Base-by-base conservation (phyloP, 192 early-diverging fungal genomes). In the Rhizophagus clarus region DNA sequence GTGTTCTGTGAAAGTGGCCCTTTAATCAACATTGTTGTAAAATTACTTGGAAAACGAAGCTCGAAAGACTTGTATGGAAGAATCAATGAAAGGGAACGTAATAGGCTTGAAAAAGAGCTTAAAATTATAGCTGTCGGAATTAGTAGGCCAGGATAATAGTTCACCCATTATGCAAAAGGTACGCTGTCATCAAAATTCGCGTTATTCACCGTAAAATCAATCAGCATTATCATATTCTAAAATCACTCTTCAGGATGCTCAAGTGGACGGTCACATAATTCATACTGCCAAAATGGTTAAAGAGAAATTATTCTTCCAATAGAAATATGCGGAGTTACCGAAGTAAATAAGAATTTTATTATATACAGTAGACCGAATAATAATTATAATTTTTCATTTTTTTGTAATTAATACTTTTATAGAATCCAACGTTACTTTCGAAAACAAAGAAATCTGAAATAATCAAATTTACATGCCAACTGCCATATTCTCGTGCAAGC, bases 361-460 rank as follows among this genome's bases (percentile, higher is more conserved):
- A n/a, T n/a, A n/a, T n/a, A n/a, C n/a, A n/a, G n/a, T n/a, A n/a
- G n/a, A n/a, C n/a, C n/a, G n/a, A n/a, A n/a, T n/a, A n/a, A n/a
- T n/a, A n/a, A n/a, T n/a, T n/a, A n/a, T n/a, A n/a, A n/a, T n/a
- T n/a, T 88, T 94, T 40, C 92, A 4, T 37, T 5, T 5, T 37
- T 37, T 37, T 37, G n/a, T n/a, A n/a, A n/a, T n/a, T n/a, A 40
- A n/a, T 40, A 2, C 4, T 4, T 40, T 40, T 94, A 85, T n/a
- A 82, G 88, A 92, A 81, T 94, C n/a, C 51, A 56, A 56, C 51
- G 17, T 56, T 56, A 56, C n/a, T 20, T 6, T 56, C 51, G 51
- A 17, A 20, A 95, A 79, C 85, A 28, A 92, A 97, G 88, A 97
- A 96, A 0, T 92, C 94, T 0, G 96, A 99, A 80, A 97, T 99